Evolutionary conservation across 805 yeast genomes (phyloP).

Genomic region (Sungouiozyma intestinalis): DNA sequence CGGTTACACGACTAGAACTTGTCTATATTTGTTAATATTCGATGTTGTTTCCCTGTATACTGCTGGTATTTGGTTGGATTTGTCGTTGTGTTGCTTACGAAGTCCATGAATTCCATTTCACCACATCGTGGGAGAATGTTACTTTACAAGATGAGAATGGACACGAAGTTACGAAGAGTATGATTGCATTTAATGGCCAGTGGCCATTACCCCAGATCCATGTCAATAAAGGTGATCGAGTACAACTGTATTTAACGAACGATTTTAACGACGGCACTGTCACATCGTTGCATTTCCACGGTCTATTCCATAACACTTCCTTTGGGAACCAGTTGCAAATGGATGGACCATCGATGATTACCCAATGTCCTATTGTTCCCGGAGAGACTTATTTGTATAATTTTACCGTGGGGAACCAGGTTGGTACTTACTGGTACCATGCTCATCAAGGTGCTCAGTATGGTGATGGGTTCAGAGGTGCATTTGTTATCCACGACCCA

Average conservation of each 20-base stretch:
- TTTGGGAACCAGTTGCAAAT: constrained; percentile 35
- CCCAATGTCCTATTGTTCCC: constrained; percentile 71
- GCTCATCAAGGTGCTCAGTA: constrained; percentile 71
- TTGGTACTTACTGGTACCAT: constrained; percentile 80
- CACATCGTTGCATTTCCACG: constrained; percentile 74
- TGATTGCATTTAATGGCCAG: constrained; percentile 56
- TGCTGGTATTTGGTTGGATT: background rate
- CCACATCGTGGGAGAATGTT: constrained; percentile 46
- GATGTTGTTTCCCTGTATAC: background rate
- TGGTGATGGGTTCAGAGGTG: constrained; percentile 66
- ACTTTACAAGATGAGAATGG: constrained; percentile 13
- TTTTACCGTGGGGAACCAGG: constrained; percentile 57
- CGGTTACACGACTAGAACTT: background rate
- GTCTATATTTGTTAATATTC: background rate
- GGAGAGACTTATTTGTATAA: constrained; percentile 59
- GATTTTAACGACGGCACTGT: constrained; percentile 37
- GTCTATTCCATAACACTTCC: constrained; percentile 55
- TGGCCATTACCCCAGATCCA: constrained; percentile 71
- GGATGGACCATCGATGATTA: constrained; percentile 76
- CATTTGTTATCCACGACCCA: constrained; percentile 54
- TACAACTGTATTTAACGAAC: constrained; percentile 50
- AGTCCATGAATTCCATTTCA: constrained; percentile 48
- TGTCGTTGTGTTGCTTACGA: constrained; percentile 5
- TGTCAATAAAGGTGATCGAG: constrained; percentile 52
- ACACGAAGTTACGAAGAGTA: constrained; percentile 28